Percentiles rank a stretch among this genome's conserved stretches.
Conservation (phyloP, 2,329 filamentous ascomycete genomes). For the Coniella vitis region DNA sequence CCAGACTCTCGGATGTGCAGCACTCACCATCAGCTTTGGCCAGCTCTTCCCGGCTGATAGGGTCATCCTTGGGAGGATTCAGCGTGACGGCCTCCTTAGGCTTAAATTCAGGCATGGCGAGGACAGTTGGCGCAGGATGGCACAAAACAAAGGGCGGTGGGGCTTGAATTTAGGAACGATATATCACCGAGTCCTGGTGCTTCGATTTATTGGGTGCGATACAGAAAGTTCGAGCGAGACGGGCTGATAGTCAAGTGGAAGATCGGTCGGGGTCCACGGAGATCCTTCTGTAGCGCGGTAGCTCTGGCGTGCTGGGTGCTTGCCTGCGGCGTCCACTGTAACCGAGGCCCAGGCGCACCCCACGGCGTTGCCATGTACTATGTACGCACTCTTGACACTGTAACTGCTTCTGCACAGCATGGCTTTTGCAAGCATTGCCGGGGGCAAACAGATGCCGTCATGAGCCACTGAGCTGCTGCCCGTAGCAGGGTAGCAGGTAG, state of each 20-base stretch:
- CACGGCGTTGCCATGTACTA: too few species aligned
- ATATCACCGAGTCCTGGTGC: too few species aligned
- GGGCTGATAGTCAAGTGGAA: too few species aligned
- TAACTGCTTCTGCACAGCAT: not conserved
- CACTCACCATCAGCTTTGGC: conserved; percentile 73
- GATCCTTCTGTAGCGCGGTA: too few species aligned
- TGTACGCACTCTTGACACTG: too few species aligned
- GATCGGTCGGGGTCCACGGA: too few species aligned
- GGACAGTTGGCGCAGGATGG: not conserved
- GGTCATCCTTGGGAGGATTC: conserved; percentile 78
- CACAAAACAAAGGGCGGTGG: too few species aligned
- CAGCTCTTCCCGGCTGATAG: conserved; percentile 74
- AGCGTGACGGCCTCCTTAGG: conserved; percentile 72
- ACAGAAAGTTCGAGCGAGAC: too few species aligned
- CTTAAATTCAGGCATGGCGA: conserved; percentile 60
- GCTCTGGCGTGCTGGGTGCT: not conserved
- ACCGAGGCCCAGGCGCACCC: too few species aligned
- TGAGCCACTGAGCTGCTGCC: not conserved
- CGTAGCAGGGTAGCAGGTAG: not conserved
- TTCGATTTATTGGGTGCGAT: too few species aligned
- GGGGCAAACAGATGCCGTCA: conserved; percentile 4
- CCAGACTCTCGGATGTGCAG: not conserved
- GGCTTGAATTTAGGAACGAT: too few species aligned
- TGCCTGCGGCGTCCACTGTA: too few species aligned
- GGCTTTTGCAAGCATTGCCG: not conserved